Base-by-base conservation (phyloP, 768 basidiomycete genomes). In the Amanita subjunquillea region DNA sequence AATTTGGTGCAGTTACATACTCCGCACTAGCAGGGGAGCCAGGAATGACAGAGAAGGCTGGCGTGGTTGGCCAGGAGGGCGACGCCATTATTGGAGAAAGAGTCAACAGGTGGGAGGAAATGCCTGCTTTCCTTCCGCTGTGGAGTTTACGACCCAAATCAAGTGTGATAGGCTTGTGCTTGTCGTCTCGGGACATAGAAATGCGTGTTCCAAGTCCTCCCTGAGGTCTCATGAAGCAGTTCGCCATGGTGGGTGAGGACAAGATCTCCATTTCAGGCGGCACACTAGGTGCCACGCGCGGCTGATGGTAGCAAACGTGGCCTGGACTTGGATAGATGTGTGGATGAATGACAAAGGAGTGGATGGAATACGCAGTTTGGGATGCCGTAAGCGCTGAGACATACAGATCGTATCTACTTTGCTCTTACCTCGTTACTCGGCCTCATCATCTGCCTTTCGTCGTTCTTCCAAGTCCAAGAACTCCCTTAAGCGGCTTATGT, bases 391-490 rank as follows among this genome's bases (percentile, higher is more conserved):
- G 32, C 32, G 27, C 23, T 2, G 22, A 12, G 12, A 44, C 23
- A 29, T 23, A 44, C 42, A 12, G 13, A 43, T 40, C 8, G 39
- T 25, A 25, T 25, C 38, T 70, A 85, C 61, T 25, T 25, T 25
- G 25, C 25, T 4, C 61, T 72, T 77, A 62, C 86, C 85, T 84
- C 1, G 77, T 63, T 79, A 83, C 58, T 69, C 62, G 41, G 70
- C 30, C 69, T 87, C 85, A 27, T 80, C 74, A 56, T 79, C 75
- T 12, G 74, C 74, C 39, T 74, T 75, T 45, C 83, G 73, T 58
- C 64, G 62, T 46, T 74, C 77, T 63, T 86, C 85, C 67, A 86
- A 84, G 65, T 86, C 80, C 58, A 95, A 64, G 65, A 88, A 91
- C 25, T 65, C 64, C 42, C 85, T 71, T 10, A 96, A 69, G 2